Base-by-base conservation (phyloP, 257 asterid species). In the Cynanchum wilfordii region DNA sequence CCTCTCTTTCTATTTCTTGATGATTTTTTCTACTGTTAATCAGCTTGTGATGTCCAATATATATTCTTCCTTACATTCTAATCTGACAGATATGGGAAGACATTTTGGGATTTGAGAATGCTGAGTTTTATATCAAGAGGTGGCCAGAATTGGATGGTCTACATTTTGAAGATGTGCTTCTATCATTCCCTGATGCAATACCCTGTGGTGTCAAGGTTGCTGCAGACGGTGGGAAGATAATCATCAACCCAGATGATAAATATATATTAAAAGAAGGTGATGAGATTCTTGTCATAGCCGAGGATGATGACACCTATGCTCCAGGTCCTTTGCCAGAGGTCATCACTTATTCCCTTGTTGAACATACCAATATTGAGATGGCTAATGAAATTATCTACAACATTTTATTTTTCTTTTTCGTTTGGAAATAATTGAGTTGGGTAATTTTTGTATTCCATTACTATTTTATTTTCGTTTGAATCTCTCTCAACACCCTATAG, bases 221-320 rank as follows among this genome's bases (percentile, higher is more conserved):
- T 58, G 91, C 92, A 64, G 96, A 89, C 69, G 89, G 88, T 49
- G 98, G 97, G 36, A 90, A 85, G 80, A 93, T 93, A 81, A 87
- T 73, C 77, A 90, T 93, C 77, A 93, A 93, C 79, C 98, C 97
- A 45, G 97, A 87, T 79, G 95, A 91, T 79, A 87, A 80, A 38
- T 93, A 93, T 83, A 82, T 91, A 73, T 78, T 93, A 42, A 87
- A 78, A 82, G 96, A 88, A 82, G 98, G 96, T 78, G 98, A 93
- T 77, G 97, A 91, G 82, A 79, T 93, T 80, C 96, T 93, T 79
- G 97, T 93, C 78, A 91, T 93, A 81, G 98, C 98, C 33, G 98
- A 93, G 85, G 98, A 93, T 78, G 98, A 93, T 81, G 98, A 93
- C 87, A 93, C 98, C 58, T 93, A 93, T 82, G 87, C 92, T 74